Evolutionary conservation across 306 rosid genomes (phyloP).

Genomic region (Neltuma alba): DNA sequence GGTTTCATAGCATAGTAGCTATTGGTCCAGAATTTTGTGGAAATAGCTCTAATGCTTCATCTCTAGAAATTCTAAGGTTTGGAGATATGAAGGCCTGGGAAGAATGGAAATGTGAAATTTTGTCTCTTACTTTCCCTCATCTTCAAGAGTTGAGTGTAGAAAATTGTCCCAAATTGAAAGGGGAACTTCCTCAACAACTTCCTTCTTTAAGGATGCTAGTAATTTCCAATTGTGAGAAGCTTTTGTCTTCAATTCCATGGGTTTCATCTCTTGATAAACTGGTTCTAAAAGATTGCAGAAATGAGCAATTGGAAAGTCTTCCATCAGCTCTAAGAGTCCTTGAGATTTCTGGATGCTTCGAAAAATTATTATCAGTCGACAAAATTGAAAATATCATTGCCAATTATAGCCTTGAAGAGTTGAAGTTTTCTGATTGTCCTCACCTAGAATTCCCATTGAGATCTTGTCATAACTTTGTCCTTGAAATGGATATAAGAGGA

Average conservation of each 20-base stretch:
- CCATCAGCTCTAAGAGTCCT: background rate
- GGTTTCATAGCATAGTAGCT: background rate
- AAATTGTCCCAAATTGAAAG: background rate
- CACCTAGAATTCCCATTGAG: background rate
- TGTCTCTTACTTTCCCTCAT: background rate
- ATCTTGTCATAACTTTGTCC: background rate
- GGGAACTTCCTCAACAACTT: background rate
- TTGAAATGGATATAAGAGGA: background rate
- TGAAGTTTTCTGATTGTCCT: background rate
- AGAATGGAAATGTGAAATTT: conserved; percentile 10
- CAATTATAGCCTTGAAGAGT: background rate
- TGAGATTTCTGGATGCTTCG: background rate
- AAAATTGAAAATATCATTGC: background rate
- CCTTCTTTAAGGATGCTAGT: background rate
- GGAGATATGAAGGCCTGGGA: background rate
- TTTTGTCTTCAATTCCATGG: background rate
- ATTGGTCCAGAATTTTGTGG: conserved; percentile 18
- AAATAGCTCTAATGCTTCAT: background rate
- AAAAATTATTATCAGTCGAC: background rate
- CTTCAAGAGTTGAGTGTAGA: background rate
- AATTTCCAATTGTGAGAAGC: background rate
- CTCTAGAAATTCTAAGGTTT: background rate
- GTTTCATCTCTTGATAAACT: background rate
- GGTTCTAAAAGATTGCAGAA: background rate
- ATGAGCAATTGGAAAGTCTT: background rate